Percentiles rank a stretch among this genome's conserved stretches.
Evolutionary conservation across 75 land plant genomes (phyloP).

Genomic region (Adiantum capillusveneris): DNA sequence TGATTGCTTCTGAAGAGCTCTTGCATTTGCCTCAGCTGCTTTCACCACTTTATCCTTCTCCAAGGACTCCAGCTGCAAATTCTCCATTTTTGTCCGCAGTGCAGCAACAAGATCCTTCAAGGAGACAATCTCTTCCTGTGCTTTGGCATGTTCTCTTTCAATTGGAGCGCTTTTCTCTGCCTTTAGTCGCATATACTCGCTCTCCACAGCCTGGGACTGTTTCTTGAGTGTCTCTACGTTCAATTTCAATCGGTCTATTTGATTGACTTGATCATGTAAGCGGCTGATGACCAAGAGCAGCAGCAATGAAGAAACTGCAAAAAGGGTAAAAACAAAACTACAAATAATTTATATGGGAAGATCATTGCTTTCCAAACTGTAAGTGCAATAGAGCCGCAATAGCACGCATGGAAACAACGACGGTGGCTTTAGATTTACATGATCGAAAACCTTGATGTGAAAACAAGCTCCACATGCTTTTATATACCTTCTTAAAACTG

Average conservation of each 20-base stretch:
- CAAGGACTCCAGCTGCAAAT: constrained; percentile 42
- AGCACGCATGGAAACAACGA: no score
- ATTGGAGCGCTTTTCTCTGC: constrained; percentile 28
- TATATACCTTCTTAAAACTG: no score
- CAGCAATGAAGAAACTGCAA: constrained; percentile 52
- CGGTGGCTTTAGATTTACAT: no score
- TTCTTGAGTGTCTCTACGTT: constrained; percentile 50
- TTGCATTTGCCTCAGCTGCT: constrained; percentile 55
- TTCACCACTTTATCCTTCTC: constrained; percentile 38
- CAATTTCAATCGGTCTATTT: constrained; percentile 32
- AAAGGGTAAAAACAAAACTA: no score
- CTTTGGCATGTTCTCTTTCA: constrained; percentile 10
- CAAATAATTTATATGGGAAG: no score
- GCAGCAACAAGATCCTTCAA: constrained; percentile 36
- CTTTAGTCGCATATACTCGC: constrained; percentile 27
- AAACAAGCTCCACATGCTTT: no score
- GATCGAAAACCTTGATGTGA: no score
- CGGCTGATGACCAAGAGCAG: constrained; percentile 57
- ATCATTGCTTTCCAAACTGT: no score
- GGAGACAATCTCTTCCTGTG: constrained; percentile 40
- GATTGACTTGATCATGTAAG: constrained; percentile 58
- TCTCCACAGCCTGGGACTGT: constrained; percentile 35
- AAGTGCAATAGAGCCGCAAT: no score
- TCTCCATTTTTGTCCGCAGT: constrained; percentile 32
- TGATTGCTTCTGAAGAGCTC: constrained; percentile 71